phyloP scores from a whole-genome alignment of 164 flowering plant genomes.

The Houttuynia cordata region DNA sequence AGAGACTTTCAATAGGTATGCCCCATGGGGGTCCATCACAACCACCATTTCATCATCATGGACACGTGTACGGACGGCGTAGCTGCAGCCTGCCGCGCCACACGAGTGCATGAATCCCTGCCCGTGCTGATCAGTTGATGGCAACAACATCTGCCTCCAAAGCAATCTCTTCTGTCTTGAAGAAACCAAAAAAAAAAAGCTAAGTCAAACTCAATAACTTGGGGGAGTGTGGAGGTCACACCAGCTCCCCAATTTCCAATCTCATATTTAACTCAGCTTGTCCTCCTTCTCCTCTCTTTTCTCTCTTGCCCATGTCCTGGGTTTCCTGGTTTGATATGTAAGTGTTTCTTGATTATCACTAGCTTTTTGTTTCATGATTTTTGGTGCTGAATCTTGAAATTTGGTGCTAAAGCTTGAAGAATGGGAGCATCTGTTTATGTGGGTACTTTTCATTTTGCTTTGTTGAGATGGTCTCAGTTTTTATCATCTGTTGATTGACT shows the following conservation, averaged over 20 bases:
- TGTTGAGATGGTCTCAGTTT: background rate
- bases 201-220: background rate
- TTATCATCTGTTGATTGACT: background rate
- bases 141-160: no score
- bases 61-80: no score
- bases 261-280: background rate
- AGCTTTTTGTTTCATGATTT: no score
- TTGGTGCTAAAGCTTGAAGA: background rate
- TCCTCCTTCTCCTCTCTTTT: background rate
- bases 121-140: no score
- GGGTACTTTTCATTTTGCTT: background rate
- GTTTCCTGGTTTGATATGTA: background rate
- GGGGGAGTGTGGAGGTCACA: background rate
- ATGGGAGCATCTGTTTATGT: background rate
- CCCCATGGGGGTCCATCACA: no score
- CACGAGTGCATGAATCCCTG: no score
- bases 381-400: no score
- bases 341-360: background rate
- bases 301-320: background rate
- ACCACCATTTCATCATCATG: no score
- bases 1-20: no score
- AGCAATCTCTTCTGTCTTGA: no score
- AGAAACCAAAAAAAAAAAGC: no score
- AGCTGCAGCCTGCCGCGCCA: no score
- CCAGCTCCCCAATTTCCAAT: background rate